These are phyloP conservation scores for Hevea brasiliensis DNA, from an alignment of 345 rosid genomes.

Conservation along the genomic window DNA sequence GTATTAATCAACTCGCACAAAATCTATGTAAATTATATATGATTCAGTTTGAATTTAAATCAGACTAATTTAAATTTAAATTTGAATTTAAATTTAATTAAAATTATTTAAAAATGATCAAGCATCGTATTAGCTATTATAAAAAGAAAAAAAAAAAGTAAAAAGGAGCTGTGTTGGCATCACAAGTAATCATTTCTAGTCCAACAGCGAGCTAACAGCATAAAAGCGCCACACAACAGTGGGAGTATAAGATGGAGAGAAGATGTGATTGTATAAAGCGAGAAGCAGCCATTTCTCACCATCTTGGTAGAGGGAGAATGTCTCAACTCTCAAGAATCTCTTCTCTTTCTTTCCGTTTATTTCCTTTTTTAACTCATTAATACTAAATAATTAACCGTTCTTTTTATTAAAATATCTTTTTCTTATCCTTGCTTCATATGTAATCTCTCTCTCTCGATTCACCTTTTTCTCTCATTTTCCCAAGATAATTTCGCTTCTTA, in stretches of 20 bases:
- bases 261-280: not conserved
- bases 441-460: conserved; percentile 11
- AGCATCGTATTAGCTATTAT: too few species aligned
- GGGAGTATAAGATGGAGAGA: not conserved
- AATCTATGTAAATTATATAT: too few species aligned
- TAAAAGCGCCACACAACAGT: conserved; percentile 26
- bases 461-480: conserved; percentile 24
- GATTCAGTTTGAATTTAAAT: too few species aligned
- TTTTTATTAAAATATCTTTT: not conserved
- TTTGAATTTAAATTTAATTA: too few species aligned
- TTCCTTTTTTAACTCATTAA: not conserved
- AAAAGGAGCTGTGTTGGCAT: not conserved
- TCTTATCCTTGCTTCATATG: conserved; percentile 4
- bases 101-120: too few species aligned
- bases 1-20: too few species aligned
- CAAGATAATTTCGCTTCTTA: conserved; percentile 24
- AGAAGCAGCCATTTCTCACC: not conserved
- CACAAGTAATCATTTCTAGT: conserved; percentile 27
- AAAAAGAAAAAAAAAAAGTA: too few species aligned
- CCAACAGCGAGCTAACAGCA: too few species aligned
- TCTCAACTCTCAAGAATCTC: conserved; percentile 30
- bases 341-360: not conserved
- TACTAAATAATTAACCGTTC: too few species aligned
- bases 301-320: too few species aligned
- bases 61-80: too few species aligned